Conservation (phyloP, 2,329 filamentous ascomycete genomes). For the Dichotomopilus funicola region DNA sequence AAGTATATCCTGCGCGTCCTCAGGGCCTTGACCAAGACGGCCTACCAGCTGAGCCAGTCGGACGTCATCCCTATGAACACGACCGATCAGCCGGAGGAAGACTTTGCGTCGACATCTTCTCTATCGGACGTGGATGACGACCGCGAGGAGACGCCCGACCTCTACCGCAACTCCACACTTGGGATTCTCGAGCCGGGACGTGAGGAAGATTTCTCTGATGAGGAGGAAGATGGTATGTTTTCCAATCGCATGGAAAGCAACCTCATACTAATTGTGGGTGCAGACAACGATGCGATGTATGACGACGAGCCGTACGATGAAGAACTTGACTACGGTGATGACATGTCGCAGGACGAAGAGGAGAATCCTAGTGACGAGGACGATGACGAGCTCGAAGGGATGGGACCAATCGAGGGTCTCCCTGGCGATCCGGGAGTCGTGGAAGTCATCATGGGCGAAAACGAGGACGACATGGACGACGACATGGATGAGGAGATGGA, state of each 20-base stretch:
- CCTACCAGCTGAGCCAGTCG: constrained; percentile 74
- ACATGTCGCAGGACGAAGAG: constrained; percentile 69
- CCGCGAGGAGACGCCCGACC: constrained; percentile 89
- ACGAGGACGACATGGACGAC: constrained; percentile 48
- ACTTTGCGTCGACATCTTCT: constrained; percentile 80
- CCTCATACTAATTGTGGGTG: constrained; percentile 25
- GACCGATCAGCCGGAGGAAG: constrained; percentile 69
- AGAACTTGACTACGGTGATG: constrained; percentile 85
- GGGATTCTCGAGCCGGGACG: constrained; percentile 86
- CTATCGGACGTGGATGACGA: constrained; percentile 82
- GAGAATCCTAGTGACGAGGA: constrained; percentile 88
- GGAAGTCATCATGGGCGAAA: constrained; percentile 72
- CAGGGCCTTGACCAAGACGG: constrained; percentile 79
- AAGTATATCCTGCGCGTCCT: constrained; percentile 93
- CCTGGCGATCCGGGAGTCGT: constrained; percentile 57
- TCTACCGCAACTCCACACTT: constrained; percentile 92
- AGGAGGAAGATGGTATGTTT: constrained; percentile 53
- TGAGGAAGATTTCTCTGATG: constrained; percentile 73
- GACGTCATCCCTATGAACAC: constrained; percentile 67
- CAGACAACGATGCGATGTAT: constrained; percentile 85
- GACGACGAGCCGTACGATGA: constrained; percentile 77
- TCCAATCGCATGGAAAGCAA: neutral
- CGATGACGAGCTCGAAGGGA: constrained; percentile 73
- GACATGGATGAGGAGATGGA: constrained; percentile 56
- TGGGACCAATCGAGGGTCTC: constrained; percentile 77